Evolutionary conservation across 2,329 filamentous ascomycete genomes (phyloP), one percentile per base, ranked within the genome.

Genomic region (Dactylellina sp.): DNA sequence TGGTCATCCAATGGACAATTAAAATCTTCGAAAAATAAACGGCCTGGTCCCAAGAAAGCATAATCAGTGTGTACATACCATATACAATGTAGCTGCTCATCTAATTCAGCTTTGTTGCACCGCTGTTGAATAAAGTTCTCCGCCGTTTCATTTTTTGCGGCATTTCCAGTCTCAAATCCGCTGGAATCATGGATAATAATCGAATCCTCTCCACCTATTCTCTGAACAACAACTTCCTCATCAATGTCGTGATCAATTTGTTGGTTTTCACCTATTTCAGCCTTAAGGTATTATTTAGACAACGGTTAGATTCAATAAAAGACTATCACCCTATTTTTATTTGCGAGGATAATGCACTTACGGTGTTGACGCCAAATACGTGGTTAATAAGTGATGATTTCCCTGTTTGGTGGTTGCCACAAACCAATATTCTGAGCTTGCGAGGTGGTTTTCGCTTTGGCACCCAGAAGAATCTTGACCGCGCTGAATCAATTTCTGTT

Each of bases 171-270:
- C 16, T 66, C 62, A 18, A 66, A 66, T 18, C 62, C 52, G 35
- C 42, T 66, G 22, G 62, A 66, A 42, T 66, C 62, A 28, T 66
- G 62, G 16, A 66, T 66, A 14, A 66, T 66, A 12, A 66, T 49
- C 3, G 42, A 59, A 42, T 66, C 62, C 32, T 66, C 14, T 6
- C 61, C 61, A 24, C 49, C 28, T 7, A 50, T 35, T 18, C 56
- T 22, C 18, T 66, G 40, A 42, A 66, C 62, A 14, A 66, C 42
- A 2, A 66, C 24, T n/a, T 59, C 62, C 11, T 66, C 28, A 32
- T 66, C 62, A 28, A 66, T 66, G 7, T 59, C n/a, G 20, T 66
- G 62, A 5, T 57, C 28, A 18, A 40, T 57, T 66, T 57, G 52
- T 9, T 50, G 14, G 40, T 20, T 40, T 3, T 18, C 12, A 18